Evolutionary conservation across 306 rosid genomes (phyloP).

Genomic region (Clitoria ternatea): DNA sequence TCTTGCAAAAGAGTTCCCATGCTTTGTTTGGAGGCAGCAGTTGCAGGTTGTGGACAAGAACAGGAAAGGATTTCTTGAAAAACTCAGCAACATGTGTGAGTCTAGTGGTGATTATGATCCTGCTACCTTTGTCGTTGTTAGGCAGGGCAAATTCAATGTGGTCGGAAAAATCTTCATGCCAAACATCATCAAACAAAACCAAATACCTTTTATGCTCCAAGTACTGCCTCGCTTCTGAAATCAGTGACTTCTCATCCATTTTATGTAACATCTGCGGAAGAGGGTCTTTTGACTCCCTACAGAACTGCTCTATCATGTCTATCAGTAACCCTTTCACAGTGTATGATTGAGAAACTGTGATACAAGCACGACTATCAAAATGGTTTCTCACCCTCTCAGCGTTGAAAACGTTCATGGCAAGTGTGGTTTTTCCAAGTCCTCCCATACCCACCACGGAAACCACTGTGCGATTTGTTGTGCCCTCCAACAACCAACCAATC

Average conservation of each 20-base stretch:
- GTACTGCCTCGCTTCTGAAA: not conserved
- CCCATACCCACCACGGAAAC: slow-evolving; percentile 12
- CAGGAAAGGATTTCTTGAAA: not conserved
- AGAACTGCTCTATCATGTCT: not conserved
- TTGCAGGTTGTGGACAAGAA: not conserved
- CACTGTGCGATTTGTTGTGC: not conserved
- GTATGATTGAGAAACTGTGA: slow-evolving; percentile 17
- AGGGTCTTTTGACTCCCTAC: not conserved
- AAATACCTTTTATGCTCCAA: not conserved
- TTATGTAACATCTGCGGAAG: not conserved
- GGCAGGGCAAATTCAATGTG: not conserved
- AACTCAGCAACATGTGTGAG: not conserved
- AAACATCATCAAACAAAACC: slow-evolving; percentile 10
- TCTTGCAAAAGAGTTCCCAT: slow-evolving; percentile 17
- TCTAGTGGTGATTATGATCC: slow-evolving; percentile 6
- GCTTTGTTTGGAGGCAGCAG: not conserved
- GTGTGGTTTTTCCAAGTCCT: slow-evolving; percentile 24
- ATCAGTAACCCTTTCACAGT: not conserved
- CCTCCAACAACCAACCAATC: not conserved
- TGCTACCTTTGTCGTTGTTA: not conserved
- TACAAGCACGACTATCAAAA: not conserved
- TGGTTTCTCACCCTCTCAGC: not conserved
- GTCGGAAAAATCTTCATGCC: not conserved
- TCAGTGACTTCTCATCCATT: not conserved
- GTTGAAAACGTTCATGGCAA: not conserved